These are phyloP conservation scores for Cordyceps tenuipes DNA, from an alignment of 2,329 filamentous ascomycete genomes.

Conservation along the genomic window DNA sequence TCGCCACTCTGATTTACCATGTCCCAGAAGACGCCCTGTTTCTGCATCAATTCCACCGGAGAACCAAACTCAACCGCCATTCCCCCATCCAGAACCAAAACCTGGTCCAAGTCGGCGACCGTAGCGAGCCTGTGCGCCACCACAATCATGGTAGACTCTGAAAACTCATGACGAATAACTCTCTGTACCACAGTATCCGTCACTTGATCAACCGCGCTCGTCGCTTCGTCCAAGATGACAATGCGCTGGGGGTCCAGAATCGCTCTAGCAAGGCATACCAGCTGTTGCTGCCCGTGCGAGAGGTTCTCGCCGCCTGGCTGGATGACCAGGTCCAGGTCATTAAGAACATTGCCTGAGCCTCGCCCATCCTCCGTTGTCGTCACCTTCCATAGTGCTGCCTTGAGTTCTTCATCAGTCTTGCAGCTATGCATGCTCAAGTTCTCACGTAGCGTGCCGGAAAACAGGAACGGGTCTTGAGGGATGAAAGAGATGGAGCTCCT, in stretches of 20 bases:
- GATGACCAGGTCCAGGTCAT: slow-evolving; percentile 2
- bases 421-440: neutral
- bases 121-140: slow-evolving; percentile 12
- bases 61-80: slow-evolving; percentile 1
- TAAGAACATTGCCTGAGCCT: neutral
- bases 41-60: neutral
- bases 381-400: neutral
- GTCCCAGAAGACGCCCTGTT: slow-evolving; percentile 7
- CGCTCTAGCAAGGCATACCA: slow-evolving; percentile 12
- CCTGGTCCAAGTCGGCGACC: slow-evolving; percentile 10
- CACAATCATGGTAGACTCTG: slow-evolving; percentile 6
- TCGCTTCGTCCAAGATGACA: slow-evolving; percentile 13
- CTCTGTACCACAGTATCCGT: slow-evolving; percentile 11
- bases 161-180: slow-evolving; percentile 9
- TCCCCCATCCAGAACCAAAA: slow-evolving; percentile 11
- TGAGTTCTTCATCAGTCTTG: neutral
- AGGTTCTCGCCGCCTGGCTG: slow-evolving; percentile 3
- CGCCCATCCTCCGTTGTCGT: neutral
- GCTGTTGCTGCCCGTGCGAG: slow-evolving; percentile 12
- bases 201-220: slow-evolving; percentile 9
- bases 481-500: slow-evolving; percentile 5
- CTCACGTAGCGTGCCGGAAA: slow-evolving; percentile 6
- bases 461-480: slow-evolving; percentile 13
- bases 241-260: slow-evolving; percentile 6
- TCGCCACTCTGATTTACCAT: slow-evolving; percentile 9